Conservation (phyloP, 306 rosid species). For the Lablab purpureus region DNA sequence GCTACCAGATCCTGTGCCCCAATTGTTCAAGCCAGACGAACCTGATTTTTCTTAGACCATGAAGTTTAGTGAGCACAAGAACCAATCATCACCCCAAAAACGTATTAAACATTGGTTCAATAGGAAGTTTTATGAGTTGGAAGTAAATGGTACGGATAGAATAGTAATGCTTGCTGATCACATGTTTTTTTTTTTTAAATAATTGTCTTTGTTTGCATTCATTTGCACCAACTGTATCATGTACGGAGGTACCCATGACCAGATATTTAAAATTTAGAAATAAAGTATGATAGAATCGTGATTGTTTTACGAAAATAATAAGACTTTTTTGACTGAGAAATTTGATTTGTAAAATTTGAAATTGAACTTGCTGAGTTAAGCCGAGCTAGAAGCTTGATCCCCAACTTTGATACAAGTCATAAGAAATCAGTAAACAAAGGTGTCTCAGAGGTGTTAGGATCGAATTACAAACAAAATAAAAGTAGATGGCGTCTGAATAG, state of each 20-base stretch:
- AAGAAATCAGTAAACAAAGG: no score
- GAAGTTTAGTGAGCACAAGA: constrained; percentile 50
- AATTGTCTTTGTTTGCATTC: background rate
- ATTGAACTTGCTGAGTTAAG: background rate
- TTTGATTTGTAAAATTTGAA: background rate
- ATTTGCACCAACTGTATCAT: background rate
- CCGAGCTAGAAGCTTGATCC: no score
- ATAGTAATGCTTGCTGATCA: constrained; percentile 29
- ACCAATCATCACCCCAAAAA: constrained; percentile 8
- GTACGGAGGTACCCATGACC: background rate
- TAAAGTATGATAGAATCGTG: background rate
- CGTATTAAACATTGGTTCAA: constrained; percentile 40
- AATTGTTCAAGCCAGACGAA: constrained; percentile 86
- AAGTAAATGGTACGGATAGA: constrained; percentile 51
- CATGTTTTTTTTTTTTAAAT: background rate
- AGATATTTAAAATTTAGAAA: background rate
- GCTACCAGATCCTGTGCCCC: constrained; percentile 64
- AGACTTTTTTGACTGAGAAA: background rate
- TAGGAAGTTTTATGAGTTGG: constrained; percentile 50
- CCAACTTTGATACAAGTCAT: no score
- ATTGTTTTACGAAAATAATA: background rate
- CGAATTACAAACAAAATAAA: no score
- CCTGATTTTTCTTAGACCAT: constrained; percentile 75
- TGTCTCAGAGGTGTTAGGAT: no score
- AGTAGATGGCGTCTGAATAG: no score